Evolutionary conservation across 371 early-diverging fungal genomes (phyloP).

Genomic region (Paraphysoderma sedebokerense): DNA sequence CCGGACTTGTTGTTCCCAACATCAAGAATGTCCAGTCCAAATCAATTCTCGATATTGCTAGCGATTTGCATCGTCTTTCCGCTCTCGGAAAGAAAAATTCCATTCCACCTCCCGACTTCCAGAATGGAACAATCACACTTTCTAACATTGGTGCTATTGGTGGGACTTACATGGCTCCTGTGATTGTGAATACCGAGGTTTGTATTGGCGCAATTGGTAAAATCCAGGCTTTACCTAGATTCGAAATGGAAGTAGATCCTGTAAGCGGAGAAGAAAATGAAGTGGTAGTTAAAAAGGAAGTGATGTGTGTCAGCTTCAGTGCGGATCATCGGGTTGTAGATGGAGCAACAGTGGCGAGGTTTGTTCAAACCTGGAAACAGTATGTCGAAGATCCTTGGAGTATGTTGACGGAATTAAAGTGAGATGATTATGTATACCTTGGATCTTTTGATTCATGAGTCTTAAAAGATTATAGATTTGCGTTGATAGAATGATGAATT

Average conservation of each 20-base stretch:
- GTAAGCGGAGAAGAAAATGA: constrained; percentile 24
- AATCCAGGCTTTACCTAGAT: constrained; percentile 68
- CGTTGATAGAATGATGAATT: too few relatives aligned
- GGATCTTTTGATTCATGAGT: too few relatives aligned
- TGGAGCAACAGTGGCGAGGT: constrained; percentile 90
- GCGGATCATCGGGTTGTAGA: constrained; percentile 96
- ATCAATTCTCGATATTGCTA: constrained; percentile 80
- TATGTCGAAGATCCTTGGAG: constrained; percentile 61
- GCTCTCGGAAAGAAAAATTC: constrained; percentile 45
- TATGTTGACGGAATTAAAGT: neutral
- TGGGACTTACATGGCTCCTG: constrained; percentile 79
- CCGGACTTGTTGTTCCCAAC: constrained; percentile 85
- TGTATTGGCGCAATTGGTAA: constrained; percentile 88
- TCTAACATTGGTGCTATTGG: constrained; percentile 92
- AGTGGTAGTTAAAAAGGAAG: constrained; percentile 44
- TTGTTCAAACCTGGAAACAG: constrained; percentile 66
- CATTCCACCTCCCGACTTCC: constrained; percentile 48
- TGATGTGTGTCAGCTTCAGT: constrained; percentile 72
- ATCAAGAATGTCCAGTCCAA: constrained; percentile 77
- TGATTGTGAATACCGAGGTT: constrained; percentile 66
- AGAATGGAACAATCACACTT: constrained; percentile 76
- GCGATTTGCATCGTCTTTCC: constrained; percentile 61
- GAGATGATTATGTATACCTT: neutral
- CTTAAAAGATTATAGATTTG: too few relatives aligned
- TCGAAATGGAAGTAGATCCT: constrained; percentile 31